phyloP scores from a whole-genome alignment of 2,329 filamentous ascomycete genomes.

The Rhynchosporium agropyri region DNA sequence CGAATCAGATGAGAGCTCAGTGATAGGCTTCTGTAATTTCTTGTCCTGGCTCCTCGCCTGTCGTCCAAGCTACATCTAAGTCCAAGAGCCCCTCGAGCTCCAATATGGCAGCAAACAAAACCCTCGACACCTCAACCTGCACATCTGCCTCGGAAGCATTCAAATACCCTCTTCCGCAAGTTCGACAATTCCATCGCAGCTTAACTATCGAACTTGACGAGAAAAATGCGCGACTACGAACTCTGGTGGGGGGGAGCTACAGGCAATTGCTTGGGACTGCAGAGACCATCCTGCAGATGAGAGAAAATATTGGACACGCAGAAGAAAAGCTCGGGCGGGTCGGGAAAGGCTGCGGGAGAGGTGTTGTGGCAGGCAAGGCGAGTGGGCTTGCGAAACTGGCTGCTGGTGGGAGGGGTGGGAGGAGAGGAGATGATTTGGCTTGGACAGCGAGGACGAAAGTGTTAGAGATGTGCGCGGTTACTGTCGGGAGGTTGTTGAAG shows the following conservation, averaged over 20 bases:
- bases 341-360: conserved; percentile 75
- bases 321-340: conserved; percentile 73
- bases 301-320: conserved; percentile 71
- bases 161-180: conserved; percentile 61
- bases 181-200: conserved; percentile 63
- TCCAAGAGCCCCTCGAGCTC: background rate
- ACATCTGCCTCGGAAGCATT: conserved; percentile 44
- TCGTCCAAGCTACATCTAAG: background rate
- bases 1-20: conserved; percentile 3
- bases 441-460: conserved; percentile 51
- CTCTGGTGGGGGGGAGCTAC: conserved; percentile 70
- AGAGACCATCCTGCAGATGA: conserved; percentile 92
- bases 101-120: conserved; percentile 39
- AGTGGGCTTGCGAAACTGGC: conserved; percentile 56
- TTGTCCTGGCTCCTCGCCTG: background rate
- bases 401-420: conserved; percentile 34
- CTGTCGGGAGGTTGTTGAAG: conserved; percentile 53
- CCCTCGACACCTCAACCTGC: conserved; percentile 57
- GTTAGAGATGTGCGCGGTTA: conserved; percentile 55
- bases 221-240: conserved; percentile 63
- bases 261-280: conserved; percentile 89
- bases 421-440: conserved; percentile 36
- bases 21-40: background rate
- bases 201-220: conserved; percentile 64
- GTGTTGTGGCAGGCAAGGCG: conserved; percentile 68